Conservation (phyloP, 2,329 filamentous ascomycete genomes). For the Aspergillus sclerotialis region DNA sequence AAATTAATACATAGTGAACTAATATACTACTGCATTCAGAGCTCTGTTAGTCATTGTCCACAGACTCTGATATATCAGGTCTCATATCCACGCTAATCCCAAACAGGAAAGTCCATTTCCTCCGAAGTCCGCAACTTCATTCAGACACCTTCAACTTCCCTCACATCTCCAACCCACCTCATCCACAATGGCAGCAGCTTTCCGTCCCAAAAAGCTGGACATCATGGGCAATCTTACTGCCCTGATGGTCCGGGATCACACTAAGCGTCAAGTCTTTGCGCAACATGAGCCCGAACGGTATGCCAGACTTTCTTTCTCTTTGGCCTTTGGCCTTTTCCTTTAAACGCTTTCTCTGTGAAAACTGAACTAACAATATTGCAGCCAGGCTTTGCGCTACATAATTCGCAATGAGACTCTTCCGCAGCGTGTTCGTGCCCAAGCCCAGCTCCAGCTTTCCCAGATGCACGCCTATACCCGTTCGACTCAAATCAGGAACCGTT, state of each 20-base stretch:
- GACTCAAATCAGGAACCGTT: slow-evolving; percentile 91
- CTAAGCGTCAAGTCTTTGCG: slow-evolving; percentile 89
- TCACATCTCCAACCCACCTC: slow-evolving; percentile 4
- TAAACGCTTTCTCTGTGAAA: no score
- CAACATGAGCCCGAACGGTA: slow-evolving; percentile 84
- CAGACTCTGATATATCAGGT: not conserved
- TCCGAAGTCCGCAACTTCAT: slow-evolving; percentile 6
- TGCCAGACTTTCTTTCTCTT: no score
- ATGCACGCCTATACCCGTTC: slow-evolving; percentile 95
- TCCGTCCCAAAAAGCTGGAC: slow-evolving; percentile 83
- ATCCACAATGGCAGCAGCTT: slow-evolving; percentile 54
- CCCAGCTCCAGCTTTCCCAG: slow-evolving; percentile 84
- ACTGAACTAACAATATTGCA: slow-evolving; percentile 33
- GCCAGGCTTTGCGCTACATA: slow-evolving; percentile 88
- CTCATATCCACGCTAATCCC: slow-evolving; percentile 15
- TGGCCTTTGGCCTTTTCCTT: no score
- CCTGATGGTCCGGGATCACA: slow-evolving; percentile 85
- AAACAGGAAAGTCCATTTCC: slow-evolving; percentile 16
- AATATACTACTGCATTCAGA: not conserved
- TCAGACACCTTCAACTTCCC: slow-evolving; percentile 6
- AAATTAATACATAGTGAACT: not conserved
- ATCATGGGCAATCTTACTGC: slow-evolving; percentile 81
- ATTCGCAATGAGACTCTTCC: slow-evolving; percentile 88
- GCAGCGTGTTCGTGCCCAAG: slow-evolving; percentile 74
- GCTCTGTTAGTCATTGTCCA: not conserved